A percentile compares a stretch with the other conserved stretches of the same genome.
Evolutionary conservation across 1,284 basidiomycete species (phyloP).

Genomic region (Caloboletus firmus): DNA sequence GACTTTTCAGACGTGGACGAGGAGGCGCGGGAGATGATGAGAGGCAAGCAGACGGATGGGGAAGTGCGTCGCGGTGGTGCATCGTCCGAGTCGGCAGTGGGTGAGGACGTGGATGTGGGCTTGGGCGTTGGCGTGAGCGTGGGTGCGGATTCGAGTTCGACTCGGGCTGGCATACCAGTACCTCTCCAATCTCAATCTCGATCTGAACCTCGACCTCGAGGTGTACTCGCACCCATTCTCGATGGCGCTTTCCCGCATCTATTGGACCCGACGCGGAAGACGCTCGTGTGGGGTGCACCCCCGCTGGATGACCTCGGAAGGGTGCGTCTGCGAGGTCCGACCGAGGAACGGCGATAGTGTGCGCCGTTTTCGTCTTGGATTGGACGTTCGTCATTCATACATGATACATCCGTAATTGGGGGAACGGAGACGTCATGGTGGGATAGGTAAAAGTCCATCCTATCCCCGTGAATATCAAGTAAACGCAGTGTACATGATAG

Average conservation of each 20-base stretch:
- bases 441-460: neutral
- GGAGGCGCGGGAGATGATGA: slow-evolving; percentile 59
- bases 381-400: neutral
- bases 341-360: neutral
- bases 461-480: neutral
- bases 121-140: neutral
- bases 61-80: neutral
- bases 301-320: slow-evolving; percentile 58
- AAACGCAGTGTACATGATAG: neutral
- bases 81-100: neutral
- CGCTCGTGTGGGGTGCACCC: slow-evolving; percentile 69
- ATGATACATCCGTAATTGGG: no score
- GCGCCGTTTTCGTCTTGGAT: neutral
- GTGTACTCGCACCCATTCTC: slow-evolving; percentile 48
- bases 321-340: slow-evolving; percentile 26
- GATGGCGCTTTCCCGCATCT: slow-evolving; percentile 48
- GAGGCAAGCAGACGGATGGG: slow-evolving; percentile 31
- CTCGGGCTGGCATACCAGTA: neutral
- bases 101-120: slow-evolving; percentile 19
- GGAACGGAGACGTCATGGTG: neutral
- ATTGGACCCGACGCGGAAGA: slow-evolving; percentile 59
- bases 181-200: slow-evolving; percentile 4
- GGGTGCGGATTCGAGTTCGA: neutral
- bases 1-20: slow-evolving; percentile 85
- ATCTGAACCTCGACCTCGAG: no score